These are phyloP conservation scores for Aspergillus incahuasiensis DNA, from an alignment of 495 filamentous ascomycete species.

Conservation along the genomic window DNA sequence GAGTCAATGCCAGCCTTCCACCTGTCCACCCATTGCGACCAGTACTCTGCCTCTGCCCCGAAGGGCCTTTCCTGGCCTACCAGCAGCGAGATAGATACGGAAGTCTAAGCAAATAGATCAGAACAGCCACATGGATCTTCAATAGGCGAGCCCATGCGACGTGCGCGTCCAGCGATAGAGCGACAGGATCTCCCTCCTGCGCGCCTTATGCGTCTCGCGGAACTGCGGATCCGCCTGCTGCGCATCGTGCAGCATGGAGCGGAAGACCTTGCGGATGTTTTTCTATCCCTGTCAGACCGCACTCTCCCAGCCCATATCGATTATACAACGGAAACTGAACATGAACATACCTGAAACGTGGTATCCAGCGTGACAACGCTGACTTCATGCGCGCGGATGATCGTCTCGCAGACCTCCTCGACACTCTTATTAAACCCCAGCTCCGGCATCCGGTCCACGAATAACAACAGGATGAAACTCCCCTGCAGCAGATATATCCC, in stretches of 20 bases:
- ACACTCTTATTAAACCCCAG: constrained; percentile 12
- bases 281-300: not conserved
- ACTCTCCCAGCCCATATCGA: too few species aligned
- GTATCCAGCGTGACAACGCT: constrained; percentile 10
- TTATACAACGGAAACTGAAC: too few species aligned
- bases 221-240: constrained; percentile 8
- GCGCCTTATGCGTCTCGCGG: constrained; percentile 9
- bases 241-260: constrained; percentile 13
- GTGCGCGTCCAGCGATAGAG: constrained; percentile 11
- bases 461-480: constrained; percentile 9
- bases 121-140: too few species aligned
- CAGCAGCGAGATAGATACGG: too few species aligned
- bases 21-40: too few species aligned
- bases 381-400: constrained; percentile 11
- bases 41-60: too few species aligned
- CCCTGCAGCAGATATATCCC: constrained; percentile 10
- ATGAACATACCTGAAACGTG: constrained; percentile 9
- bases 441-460: constrained; percentile 11
- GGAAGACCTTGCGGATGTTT: constrained; percentile 12
- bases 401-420: constrained; percentile 11
- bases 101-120: too few species aligned
- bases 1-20: too few species aligned
- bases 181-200: constrained; percentile 8
- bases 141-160: constrained; percentile 10
- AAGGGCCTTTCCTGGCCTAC: constrained; percentile 10